phyloP scores from a whole-genome alignment of 352 stramenopile species.

The Pythium brachiatum region DNA sequence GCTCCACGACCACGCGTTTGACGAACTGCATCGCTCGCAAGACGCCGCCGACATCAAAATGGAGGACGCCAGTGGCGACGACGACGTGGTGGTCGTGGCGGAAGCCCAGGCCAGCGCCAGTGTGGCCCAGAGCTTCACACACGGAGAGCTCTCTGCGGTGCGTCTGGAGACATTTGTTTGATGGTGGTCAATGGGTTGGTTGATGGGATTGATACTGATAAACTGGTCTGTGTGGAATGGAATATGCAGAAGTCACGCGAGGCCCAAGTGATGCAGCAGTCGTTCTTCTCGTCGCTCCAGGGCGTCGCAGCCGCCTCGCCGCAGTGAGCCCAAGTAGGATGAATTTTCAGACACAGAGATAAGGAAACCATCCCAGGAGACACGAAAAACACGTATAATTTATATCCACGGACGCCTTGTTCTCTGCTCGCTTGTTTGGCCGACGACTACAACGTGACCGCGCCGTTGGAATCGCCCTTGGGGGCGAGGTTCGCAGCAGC shows the following conservation, averaged over 20 bases:
- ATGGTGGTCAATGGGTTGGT: neutral
- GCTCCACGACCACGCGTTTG: slow-evolving; percentile 45
- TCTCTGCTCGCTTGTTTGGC: neutral
- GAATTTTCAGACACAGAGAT: neutral
- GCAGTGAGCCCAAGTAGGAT: slow-evolving; percentile 17
- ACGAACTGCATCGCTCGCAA: slow-evolving; percentile 34
- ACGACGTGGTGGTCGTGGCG: slow-evolving; percentile 13
- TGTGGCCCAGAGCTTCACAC: slow-evolving; percentile 9
- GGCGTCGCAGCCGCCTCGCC: slow-evolving; percentile 30
- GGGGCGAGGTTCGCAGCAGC: neutral
- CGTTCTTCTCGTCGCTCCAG: slow-evolving; percentile 66
- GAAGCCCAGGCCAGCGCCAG: neutral
- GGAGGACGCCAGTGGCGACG: slow-evolving; percentile 30
- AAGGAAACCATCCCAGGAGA: neutral
- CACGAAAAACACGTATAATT: slow-evolving; percentile 23
- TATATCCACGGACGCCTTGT: neutral
- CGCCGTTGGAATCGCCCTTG: slow-evolving; percentile 7
- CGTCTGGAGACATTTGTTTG: neutral
- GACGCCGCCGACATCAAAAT: slow-evolving; percentile 42
- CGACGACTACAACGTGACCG: slow-evolving; percentile 15
- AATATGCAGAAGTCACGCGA: slow-evolving; percentile 41
- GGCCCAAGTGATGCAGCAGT: slow-evolving; percentile 51
- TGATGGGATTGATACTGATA: neutral
- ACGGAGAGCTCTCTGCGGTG: slow-evolving; percentile 44
- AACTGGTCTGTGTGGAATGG: neutral